Evolutionary conservation across 108 stramenopile species (phyloP), one percentile per base, ranked within the genome.

Genomic region (Cyclotella cryptica): DNA sequence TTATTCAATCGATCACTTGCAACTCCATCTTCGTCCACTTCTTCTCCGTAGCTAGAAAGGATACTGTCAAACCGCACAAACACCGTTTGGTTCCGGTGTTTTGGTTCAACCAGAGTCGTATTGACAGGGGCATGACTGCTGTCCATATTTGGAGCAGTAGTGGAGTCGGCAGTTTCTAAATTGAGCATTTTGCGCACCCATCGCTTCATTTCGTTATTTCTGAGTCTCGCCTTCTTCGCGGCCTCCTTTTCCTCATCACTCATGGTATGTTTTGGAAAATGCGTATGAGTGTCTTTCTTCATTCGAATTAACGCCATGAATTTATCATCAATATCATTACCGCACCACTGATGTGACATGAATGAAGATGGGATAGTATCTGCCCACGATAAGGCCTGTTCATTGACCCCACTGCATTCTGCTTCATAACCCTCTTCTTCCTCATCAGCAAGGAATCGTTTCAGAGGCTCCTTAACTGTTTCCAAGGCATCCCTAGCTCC

Each of bases 401-500:
- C n/a, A 4, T 42, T 15, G 21, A 65, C 47, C 7, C 47, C 24
- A 9, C 29, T 18, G 21, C 15, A n/a, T 21, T 40, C 46, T 27
- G 58, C 42, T 66, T 11, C 28, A 35, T 45, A 30, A 41, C 10
- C 43, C 15, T 73, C 72, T 60, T 68, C 58, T 52, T 73, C 72
- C 41, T 73, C 72, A 28, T 80, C 66, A 30, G 66, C 66, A 65
- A 67, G 79, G 15, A 66, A 46, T 53, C 68, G 14, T 41, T 47
- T 24, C 24, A 80, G 51, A 15, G 79, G 66, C 9, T 43, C 40
- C 4, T 74, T 67, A 47, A 80, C 52, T 22, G 42, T n/a, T 12
- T 73, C 59, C 5, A 80, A 52, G 1, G 79, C 79, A 40, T 61
- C 51, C 28, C 62, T 73, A 13, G 79, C 79, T 24, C 47, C 64